These are phyloP conservation scores for Penicillium macrosclerotiorum DNA, from an alignment of 495 filamentous ascomycete species.

Conservation along the genomic window DNA sequence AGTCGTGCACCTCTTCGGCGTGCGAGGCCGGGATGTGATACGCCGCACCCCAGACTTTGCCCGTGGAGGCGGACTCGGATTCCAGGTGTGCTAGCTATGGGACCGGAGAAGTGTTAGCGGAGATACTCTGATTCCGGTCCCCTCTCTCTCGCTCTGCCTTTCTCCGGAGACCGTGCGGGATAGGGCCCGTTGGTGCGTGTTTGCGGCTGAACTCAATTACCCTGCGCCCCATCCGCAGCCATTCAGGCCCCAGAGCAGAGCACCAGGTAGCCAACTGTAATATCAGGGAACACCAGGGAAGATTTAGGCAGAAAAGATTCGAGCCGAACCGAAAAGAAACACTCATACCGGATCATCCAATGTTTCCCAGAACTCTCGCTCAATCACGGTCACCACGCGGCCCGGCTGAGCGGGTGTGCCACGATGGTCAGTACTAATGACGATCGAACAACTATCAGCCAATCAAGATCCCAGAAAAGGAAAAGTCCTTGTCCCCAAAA, in stretches of 20 bases:
- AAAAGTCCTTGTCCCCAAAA: too few species aligned
- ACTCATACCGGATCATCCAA: constrained; percentile 59
- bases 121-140: neutral
- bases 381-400: constrained; percentile 90
- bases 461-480: too few species aligned
- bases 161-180: too few species aligned
- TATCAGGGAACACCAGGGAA: neutral
- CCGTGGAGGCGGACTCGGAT: constrained; percentile 42
- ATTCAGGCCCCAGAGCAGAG: neutral
- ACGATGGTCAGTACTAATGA: constrained; percentile 78
- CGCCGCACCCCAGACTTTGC: constrained; percentile 83
- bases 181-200: neutral
- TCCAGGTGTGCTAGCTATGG: constrained; percentile 36
- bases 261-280: neutral
- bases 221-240: too few species aligned
- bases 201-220: too few species aligned
- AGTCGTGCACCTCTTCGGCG: constrained; percentile 78
- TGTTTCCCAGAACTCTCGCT: constrained; percentile 73
- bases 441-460: neutral
- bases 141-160: too few species aligned
- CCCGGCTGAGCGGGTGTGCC: constrained; percentile 85
- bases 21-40: constrained; percentile 78
- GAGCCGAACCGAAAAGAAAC: too few species aligned
- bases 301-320: too few species aligned
- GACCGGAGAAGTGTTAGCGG: neutral